Conservation (phyloP, 2,329 filamentous ascomycete genomes). For the Trichoderma koningiopsis region DNA sequence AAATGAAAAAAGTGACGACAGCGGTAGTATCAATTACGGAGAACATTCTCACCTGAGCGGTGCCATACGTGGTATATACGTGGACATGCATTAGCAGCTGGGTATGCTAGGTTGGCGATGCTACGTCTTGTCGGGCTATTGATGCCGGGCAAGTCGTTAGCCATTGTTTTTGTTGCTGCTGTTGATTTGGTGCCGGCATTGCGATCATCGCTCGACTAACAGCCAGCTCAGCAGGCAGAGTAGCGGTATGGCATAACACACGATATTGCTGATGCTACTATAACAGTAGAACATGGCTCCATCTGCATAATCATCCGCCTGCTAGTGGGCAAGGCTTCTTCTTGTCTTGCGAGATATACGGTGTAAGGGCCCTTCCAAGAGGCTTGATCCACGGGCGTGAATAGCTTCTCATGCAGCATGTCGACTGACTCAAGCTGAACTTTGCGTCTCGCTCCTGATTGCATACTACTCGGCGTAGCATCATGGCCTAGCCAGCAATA, state of each 20-base stretch:
- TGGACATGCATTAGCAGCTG: neutral
- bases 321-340: neutral
- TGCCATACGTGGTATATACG: constrained; percentile 9
- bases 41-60: constrained; percentile 15
- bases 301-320: neutral
- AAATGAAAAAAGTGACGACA: neutral
- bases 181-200: neutral
- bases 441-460: neutral
- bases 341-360: neutral
- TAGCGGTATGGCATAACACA: neutral
- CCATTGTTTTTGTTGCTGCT: neutral
- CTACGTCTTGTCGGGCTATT: neutral
- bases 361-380: neutral
- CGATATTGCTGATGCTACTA: neutral
- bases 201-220: neutral
- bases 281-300: neutral
- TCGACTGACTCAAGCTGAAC: neutral
- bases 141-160: neutral
- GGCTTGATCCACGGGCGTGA: neutral
- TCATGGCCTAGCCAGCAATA: neutral
- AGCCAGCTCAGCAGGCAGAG: neutral
- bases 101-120: neutral
- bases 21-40: constrained; percentile 16
- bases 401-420: neutral
- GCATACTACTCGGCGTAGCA: neutral